These are phyloP conservation scores for Anaeromyces robustus DNA, from an alignment of 192 early-diverging fungal species.

Conservation along the genomic window DNA sequence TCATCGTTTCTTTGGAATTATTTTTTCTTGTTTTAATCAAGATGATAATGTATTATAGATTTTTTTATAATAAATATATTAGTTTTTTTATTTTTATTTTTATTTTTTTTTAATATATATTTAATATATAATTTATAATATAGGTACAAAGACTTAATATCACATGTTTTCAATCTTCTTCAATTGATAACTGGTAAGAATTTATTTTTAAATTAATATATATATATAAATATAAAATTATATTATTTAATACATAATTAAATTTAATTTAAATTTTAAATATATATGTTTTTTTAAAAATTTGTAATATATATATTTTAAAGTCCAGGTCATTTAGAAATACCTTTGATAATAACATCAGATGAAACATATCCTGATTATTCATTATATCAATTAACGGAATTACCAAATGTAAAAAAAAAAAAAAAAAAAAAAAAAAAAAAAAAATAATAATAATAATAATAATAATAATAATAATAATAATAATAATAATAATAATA, in stretches of 20 bases:
- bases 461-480: too few relatives aligned
- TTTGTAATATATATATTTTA: background rate
- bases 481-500: too few relatives aligned
- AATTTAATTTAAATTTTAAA: too few relatives aligned
- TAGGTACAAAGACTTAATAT: background rate
- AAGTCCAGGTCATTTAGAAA: background rate
- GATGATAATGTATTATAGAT: constrained; percentile 3
- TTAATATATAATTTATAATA: background rate
- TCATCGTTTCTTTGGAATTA: constrained; percentile 4
- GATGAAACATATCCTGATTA: background rate
- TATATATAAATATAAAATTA: background rate
- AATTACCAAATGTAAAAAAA: background rate
- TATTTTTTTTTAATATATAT: too few relatives aligned
- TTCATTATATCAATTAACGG: background rate
- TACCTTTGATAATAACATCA: background rate
- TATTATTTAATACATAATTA: too few relatives aligned
- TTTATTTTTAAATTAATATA: background rate
- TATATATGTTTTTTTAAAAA: too few relatives aligned
- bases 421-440: too few relatives aligned
- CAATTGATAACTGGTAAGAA: background rate
- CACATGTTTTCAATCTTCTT: background rate
- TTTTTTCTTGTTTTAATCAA: constrained; percentile 5
- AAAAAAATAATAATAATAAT: too few relatives aligned
- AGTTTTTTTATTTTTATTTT: too few relatives aligned
- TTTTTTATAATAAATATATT: too few relatives aligned